phyloP scores from a whole-genome alignment of 257 asterid genomes.

The Capsicum baccatum region DNA sequence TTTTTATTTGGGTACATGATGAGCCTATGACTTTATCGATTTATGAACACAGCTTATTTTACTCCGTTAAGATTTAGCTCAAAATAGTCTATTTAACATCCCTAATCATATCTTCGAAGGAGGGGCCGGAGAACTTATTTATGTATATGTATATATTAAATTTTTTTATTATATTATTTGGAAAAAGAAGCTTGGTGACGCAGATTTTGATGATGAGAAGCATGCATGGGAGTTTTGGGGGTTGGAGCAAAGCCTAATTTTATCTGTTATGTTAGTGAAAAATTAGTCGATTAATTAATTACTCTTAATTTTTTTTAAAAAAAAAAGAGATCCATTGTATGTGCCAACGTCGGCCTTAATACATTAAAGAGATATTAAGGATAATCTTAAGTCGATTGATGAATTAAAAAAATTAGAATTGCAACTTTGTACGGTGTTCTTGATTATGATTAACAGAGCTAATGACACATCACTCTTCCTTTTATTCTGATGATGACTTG shows the following conservation, averaged over 20 bases:
- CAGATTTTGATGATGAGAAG: constrained; percentile 29
- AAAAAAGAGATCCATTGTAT: background rate
- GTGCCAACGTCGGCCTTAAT: background rate
- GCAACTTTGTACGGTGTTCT: constrained; percentile 1
- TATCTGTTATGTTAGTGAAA: background rate
- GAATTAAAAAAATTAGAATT: background rate
- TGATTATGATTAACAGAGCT: constrained; percentile 35
- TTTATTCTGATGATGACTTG: constrained; percentile 12
- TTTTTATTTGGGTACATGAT: too few relatives aligned
- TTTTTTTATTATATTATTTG: background rate
- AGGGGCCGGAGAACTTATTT: background rate
- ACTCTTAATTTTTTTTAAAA: background rate
- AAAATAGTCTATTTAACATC: background rate
- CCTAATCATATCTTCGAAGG: background rate
- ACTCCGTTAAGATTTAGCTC: background rate
- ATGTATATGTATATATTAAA: background rate
- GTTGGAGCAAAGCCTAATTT: background rate
- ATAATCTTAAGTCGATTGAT: background rate
- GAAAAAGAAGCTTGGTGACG: background rate
- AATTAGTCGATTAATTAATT: background rate
- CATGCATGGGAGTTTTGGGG: constrained; percentile 24
- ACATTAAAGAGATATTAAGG: background rate
- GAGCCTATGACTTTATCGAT: too few relatives aligned
- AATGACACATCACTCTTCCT: constrained; percentile 24
- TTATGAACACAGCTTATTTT: too few relatives aligned